Evolutionary conservation across 169 alveolate species (phyloP), one percentile per base, ranked within the genome.

Genomic region (Gregarina niphandrodes): DNA sequence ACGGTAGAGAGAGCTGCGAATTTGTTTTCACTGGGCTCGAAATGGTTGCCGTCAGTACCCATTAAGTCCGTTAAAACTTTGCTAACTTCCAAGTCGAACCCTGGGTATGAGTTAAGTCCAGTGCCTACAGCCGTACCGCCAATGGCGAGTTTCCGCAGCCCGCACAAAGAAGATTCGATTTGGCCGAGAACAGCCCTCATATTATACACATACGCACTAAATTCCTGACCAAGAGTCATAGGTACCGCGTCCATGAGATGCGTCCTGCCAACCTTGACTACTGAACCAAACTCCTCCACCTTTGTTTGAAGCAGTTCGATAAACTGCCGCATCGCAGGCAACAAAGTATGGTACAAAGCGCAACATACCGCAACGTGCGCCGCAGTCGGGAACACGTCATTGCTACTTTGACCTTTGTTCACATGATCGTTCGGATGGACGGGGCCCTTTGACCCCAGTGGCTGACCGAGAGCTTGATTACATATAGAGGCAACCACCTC

Each of bases 61-160:
- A 26, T 9, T 26, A 26, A 9, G 9, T n/a, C n/a, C n/a, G n/a
- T n/a, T n/a, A n/a, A n/a, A n/a, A n/a, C n/a, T n/a, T n/a, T n/a
- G n/a, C 82, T 80, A 15, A 73, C 45, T 15, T 53, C 52, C 47
- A 72, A 81, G 30, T 80, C 77, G 29, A 66, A 75, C n/a, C 79
- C 87, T 5, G 37, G 37, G 31, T 62, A 66, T 11, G 82, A 57
- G 49, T 76, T 76, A 3, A 76, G 13, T 31, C 91, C 91, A 12
- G 91, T 80, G 21, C 91, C 91, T 7, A 80, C 86, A 4, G 91
- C 91, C 20, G 91, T 80, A 23, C 86, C 87, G 16, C 91, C 91
- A 67, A 70, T 75, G 32, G 86, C 84, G 6, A 80, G 48, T 39
- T 52, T 50, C 17, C 51, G 55, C 18, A 75, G 64, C 11, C 60